Evolutionary conservation across 2,329 filamentous ascomycete genomes (phyloP), one percentile per base, ranked within the genome.

Genomic region (Botrytis elliptica): DNA sequence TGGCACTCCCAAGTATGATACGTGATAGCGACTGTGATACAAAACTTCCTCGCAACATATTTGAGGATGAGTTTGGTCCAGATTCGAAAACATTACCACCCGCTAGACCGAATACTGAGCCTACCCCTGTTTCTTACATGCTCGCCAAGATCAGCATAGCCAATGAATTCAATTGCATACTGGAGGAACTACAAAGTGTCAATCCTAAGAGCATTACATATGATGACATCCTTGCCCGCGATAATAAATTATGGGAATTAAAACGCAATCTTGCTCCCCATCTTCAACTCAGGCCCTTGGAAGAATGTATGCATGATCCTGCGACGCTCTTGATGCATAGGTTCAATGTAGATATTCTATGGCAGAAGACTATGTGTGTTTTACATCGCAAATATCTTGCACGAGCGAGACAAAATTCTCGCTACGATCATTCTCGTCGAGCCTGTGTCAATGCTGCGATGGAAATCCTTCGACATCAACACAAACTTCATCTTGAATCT

Each of bases 371-470:
- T 29, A 88, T 97, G 78, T 97, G 94, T 79, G 88, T 97, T 36
- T 87, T 99, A 57, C 96, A 99, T 82, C 89, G 94, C 69, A 94
- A 94, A 76, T 98, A 96, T 81, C 87, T 97, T 74, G 86, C 89
- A n/a, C 89, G 91, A 74, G 93, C 94, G 8, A 87, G 92, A 66
- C 89, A 92, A 74, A 96, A 95, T 78, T 86, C 92, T 16, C 88
- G 94, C 14, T 98, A 97, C 79, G 89, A 90, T 14, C 93, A 96
- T 80, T 97, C 94, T 4, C 89, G 95, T 44, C 90, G 91, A 59
- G 92, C 91, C 36, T 96, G 94, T 76, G 91, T 98, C 59, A 94
- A 97, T 79, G 93, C 95, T 1, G 93, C 94, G 0, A 87, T 98
- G 86, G 91, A 92, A 77, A 90, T 97, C 66, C 86, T 99, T 59